Evolutionary conservation across 345 rosid genomes (phyloP).

Genomic region (sweet orange (Citrus sinensis)): DNA sequence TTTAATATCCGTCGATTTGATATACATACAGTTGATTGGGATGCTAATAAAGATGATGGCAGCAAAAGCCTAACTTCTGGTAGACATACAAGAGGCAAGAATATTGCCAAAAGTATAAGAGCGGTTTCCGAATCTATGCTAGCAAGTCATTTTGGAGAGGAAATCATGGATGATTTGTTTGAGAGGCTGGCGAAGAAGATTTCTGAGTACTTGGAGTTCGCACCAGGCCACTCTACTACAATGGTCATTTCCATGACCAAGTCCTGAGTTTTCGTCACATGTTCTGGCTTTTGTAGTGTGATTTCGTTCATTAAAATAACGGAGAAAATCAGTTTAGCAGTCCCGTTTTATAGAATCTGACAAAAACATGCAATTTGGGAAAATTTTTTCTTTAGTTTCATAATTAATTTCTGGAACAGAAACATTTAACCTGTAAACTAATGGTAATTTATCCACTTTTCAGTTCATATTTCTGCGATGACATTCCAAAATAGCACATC

Average conservation of each 20-base stretch:
- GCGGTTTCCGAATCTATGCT: slow-evolving; percentile 13
- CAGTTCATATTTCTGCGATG: neutral
- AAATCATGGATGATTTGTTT: slow-evolving; percentile 14
- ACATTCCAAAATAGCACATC: neutral
- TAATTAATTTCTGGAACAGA: neutral
- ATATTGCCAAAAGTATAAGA: slow-evolving; percentile 2
- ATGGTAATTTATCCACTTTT: neutral
- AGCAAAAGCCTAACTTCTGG: neutral
- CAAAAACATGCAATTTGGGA: neutral
- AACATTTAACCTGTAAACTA: neutral
- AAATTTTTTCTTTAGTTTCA: neutral
- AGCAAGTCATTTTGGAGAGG: slow-evolving; percentile 11
- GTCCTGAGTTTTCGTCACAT: neutral
- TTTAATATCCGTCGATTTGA: slow-evolving; percentile 8
- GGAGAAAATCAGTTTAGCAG: neutral
- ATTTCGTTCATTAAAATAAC: neutral
- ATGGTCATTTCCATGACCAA: slow-evolving; percentile 13
- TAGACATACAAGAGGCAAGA: neutral
- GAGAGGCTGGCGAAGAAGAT: slow-evolving; percentile 11
- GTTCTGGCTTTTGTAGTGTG: neutral
- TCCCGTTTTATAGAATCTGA: neutral
- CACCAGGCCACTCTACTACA: slow-evolving; percentile 1
- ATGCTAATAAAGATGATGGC: neutral
- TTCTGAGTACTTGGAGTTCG: slow-evolving; percentile 9
- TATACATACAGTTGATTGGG: slow-evolving; percentile 14